Base-by-base conservation (phyloP, 352 stramenopile genomes). In the Phytophthora macrochlamydospora region DNA sequence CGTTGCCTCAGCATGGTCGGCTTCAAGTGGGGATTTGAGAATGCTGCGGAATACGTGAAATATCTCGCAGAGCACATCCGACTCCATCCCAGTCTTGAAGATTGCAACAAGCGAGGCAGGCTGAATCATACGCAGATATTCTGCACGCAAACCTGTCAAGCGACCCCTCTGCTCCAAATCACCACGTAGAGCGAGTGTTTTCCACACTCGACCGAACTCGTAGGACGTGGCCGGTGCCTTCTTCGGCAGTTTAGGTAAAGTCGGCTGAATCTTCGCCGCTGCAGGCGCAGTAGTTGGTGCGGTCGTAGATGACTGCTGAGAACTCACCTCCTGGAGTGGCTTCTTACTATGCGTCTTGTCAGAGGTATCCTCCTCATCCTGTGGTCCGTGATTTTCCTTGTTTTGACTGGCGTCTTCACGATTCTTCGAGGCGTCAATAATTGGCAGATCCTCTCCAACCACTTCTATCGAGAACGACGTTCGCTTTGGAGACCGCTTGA, bases 191-290 rank as follows among this genome's bases (percentile, higher is more conserved):
- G 54, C 73, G 24, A 96, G 67, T 11, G 75, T 82, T 46, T 92
- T 91, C 89, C 89, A 96, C 31, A 95, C 81, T 4, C 85, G 83
- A 37, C 55, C 51, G 51, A 96, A 94, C 65, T 94, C 88, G 61
- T 94, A 96, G 28, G 86, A 87, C 29, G 85, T 91, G 33, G 69
- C 45, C 7, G 88, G 83, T 44, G 74, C 68, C 55, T 87, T 93
- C 64, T 79, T 88, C 0, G 88, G 83, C 2, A 94, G 45, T 30
- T 81, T 87, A 2, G 78, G 83, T 2, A 90, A 42, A 9, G 79
- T 67, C 3, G 30, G 28, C 12, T 29, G 56, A 0, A 14, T 69
- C 50, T 45, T 64, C 24, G 28, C 9, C 30, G 24, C 31, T 8
- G 42, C 12, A 29, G 52, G 13, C 43, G 46, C 24, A 14, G 48